phyloP scores from a whole-genome alignment of 139 green algal genomes.

The Tetraselmis chui region DNA sequence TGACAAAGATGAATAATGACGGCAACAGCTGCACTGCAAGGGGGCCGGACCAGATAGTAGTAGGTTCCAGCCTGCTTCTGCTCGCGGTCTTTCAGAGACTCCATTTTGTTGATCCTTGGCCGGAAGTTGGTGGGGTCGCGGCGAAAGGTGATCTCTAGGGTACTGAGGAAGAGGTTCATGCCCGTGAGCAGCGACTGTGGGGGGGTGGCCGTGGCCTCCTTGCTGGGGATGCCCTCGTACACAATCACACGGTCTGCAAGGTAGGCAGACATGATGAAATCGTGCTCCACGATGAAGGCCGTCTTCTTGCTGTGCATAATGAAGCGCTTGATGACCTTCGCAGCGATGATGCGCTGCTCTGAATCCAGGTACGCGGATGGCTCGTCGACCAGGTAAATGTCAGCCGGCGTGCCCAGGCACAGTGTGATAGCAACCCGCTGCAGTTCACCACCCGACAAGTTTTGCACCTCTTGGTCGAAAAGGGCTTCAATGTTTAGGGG shows the following conservation, averaged over 20 bases:
- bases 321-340: conserved; percentile 99
- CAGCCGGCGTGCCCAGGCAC: conserved; percentile 84
- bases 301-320: conserved; percentile 99
- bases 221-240: conserved; percentile 85
- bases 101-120: conserved; percentile 96
- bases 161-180: conserved; percentile 90
- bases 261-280: conserved; percentile 99
- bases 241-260: conserved; percentile 95
- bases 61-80: conserved; percentile 91
- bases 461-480: conserved; percentile 93
- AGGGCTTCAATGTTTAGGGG: conserved; percentile 85
- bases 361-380: conserved; percentile 96
- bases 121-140: conserved; percentile 97
- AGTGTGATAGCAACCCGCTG: conserved; percentile 94
- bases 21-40: no score
- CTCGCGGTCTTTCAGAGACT: conserved; percentile 90
- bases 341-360: conserved; percentile 95
- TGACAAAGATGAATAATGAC: no score
- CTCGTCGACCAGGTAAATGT: conserved; percentile 99
- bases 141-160: conserved; percentile 98
- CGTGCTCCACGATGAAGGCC: conserved; percentile 99
- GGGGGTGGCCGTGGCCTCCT: conserved; percentile 61
- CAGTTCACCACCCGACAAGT: conserved; percentile 86
- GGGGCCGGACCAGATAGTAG: conserved; percentile 65
- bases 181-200: conserved; percentile 77